A percentile compares a stretch with the other conserved stretches of the same genome.
Evolutionary conservation across 805 yeast genomes (phyloP).

Genomic region (Komagataella pseudopastoris): DNA sequence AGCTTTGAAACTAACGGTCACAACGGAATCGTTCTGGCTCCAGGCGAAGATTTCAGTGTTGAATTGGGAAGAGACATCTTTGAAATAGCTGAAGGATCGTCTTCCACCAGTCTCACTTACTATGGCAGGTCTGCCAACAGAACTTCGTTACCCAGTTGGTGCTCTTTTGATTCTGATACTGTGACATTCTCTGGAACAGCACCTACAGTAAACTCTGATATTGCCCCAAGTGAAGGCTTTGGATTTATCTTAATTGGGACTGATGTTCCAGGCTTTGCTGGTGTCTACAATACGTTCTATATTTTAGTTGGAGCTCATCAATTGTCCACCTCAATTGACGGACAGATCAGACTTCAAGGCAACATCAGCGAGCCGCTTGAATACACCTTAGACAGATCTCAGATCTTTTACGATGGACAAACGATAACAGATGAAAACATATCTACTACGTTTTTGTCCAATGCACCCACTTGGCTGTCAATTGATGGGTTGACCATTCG

Average conservation of each 20-base stretch:
- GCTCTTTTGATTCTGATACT: conserved; percentile 46
- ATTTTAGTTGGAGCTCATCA: conserved; percentile 83
- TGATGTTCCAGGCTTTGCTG: conserved; percentile 63
- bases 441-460: conserved; percentile 30
- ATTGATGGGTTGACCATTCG: conserved; percentile 27
- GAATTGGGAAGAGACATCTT: conserved; percentile 54
- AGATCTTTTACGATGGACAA: conserved; percentile 52
- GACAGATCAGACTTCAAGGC: conserved; percentile 48
- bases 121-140: conserved; percentile 75
- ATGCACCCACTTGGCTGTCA: conserved; percentile 50
- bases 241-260: conserved; percentile 66
- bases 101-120: conserved; percentile 43
- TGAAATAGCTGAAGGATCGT: conserved; percentile 25
- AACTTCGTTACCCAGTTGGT: conserved; percentile 88
- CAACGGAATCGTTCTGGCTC: conserved; percentile 58
- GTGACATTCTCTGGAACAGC: conserved; percentile 77
- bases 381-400: conserved; percentile 46
- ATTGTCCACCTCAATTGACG: conserved; percentile 51
- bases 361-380: conserved; percentile 44
- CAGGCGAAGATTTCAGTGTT: conserved; percentile 55
- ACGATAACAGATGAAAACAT: conserved; percentile 36
- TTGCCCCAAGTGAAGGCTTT: conserved; percentile 76
- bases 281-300: conserved; percentile 54
- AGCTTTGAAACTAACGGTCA: conserved; percentile 70
- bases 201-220: conserved; percentile 71